Evolutionary conservation across 768 basidiomycete species (phyloP).

Genomic region (Tylopilus intermedius): DNA sequence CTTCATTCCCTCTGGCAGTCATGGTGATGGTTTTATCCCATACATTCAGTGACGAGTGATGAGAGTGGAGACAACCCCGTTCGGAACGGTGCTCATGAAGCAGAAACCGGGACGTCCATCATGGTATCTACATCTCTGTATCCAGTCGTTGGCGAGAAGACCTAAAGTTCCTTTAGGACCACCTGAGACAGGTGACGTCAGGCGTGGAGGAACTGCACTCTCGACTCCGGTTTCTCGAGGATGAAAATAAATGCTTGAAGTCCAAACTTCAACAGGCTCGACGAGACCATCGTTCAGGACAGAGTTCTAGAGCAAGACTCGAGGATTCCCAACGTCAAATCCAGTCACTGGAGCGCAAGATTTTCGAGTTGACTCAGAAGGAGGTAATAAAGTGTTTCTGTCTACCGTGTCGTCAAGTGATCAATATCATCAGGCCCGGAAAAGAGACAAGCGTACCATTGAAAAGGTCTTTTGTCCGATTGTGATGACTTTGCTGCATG

Average conservation of each 20-base stretch:
- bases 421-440: constrained; percentile 5
- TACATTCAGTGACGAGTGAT: constrained; percentile 2
- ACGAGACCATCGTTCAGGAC: background rate
- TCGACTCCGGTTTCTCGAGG: constrained; percentile 8
- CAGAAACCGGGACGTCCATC: background rate
- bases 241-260: constrained; percentile 5
- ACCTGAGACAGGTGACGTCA: constrained; percentile 2
- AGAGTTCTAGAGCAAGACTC: background rate
- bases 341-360: constrained; percentile 5
- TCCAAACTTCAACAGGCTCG: constrained; percentile 2
- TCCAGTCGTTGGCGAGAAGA: background rate
- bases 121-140: constrained; percentile 6
- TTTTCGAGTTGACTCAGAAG: constrained; percentile 1
- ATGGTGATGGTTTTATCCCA: background rate
- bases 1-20: no score
- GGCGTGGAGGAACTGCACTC: constrained; percentile 11
- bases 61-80: background rate
- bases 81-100: background rate
- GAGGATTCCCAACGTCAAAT: constrained; percentile 7
- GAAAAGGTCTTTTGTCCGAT: constrained; percentile 8
- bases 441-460: constrained; percentile 14
- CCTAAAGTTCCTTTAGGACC: constrained; percentile 1
- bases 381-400: constrained; percentile 2
- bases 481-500: background rate
- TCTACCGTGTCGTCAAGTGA: background rate